phyloP scores from a whole-genome alignment of 176 grass and related monocot genomes.

The Pontederia paniculata region DNA sequence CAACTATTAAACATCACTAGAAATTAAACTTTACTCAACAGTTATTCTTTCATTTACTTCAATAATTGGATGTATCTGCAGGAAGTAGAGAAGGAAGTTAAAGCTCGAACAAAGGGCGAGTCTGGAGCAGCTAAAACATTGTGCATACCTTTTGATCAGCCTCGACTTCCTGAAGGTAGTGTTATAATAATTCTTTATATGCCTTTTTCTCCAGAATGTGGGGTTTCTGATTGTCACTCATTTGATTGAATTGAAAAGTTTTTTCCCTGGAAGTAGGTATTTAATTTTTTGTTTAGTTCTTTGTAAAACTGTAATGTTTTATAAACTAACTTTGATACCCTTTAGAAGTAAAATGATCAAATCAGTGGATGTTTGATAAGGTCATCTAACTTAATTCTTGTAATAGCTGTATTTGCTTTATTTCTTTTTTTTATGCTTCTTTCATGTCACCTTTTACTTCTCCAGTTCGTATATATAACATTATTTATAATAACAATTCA shows the following conservation, averaged over 20 bases:
- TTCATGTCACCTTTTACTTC: not conserved
- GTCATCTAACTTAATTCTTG: not conserved
- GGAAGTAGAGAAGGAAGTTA: slow-evolving; percentile 39
- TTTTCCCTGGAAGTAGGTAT: not conserved
- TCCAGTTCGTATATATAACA: not conserved
- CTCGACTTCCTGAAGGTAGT: slow-evolving; percentile 25
- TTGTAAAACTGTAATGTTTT: too few relatives aligned
- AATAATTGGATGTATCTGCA: not conserved
- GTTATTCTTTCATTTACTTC: too few relatives aligned
- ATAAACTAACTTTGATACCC: too few relatives aligned
- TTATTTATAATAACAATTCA: not conserved
- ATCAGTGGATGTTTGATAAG: too few relatives aligned
- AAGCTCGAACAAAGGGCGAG: slow-evolving; percentile 33
- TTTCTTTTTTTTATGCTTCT: not conserved
- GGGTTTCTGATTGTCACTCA: not conserved
- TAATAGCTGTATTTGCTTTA: not conserved
- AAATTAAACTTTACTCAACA: too few relatives aligned
- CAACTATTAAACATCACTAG: too few relatives aligned
- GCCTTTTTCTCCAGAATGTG: not conserved
- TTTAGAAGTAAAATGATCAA: too few relatives aligned
- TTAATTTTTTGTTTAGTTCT: too few relatives aligned
- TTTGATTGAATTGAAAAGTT: not conserved
- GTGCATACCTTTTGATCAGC: slow-evolving; percentile 35
- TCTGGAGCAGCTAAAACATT: slow-evolving; percentile 32
- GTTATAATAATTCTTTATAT: not conserved